phyloP scores from a whole-genome alignment of 176 grass and related monocot species.

The Ananas comosus region DNA sequence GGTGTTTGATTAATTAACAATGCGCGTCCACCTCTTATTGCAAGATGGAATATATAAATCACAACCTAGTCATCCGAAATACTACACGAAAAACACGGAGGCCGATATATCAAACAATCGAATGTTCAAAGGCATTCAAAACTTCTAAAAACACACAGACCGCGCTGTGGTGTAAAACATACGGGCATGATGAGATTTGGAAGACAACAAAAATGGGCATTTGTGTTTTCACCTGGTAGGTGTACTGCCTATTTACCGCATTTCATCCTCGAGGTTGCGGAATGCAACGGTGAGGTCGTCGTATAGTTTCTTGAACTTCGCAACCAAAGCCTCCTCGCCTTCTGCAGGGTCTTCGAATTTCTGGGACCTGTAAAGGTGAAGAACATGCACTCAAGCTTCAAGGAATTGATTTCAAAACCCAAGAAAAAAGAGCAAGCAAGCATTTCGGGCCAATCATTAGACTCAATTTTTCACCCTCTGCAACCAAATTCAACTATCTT shows the following conservation, averaged over 20 bases:
- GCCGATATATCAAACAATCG: not conserved
- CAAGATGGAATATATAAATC: conserved; percentile 33
- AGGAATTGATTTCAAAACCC: too few relatives aligned
- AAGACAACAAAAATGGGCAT: not conserved
- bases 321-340: conserved; percentile 52
- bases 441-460: too few relatives aligned
- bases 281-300: conserved; percentile 73
- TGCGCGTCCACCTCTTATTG: conserved; percentile 31
- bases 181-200: not conserved
- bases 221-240: not conserved
- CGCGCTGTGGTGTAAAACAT: not conserved
- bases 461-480: too few relatives aligned
- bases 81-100: conserved; percentile 25
- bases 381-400: not conserved
- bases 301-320: conserved; percentile 74
- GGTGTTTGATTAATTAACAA: conserved; percentile 31
- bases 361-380: conserved; percentile 41
- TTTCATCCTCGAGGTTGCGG: conserved; percentile 78
- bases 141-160: not conserved
- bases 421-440: too few relatives aligned
- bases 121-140: not conserved
- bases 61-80: conserved; percentile 5
- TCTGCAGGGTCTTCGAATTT: conserved; percentile 91
- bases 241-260: not conserved
- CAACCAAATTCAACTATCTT: too few relatives aligned